Evolutionary conservation across 2,329 filamentous ascomycete genomes (phyloP).

Genomic region (Xylaria digitata): DNA sequence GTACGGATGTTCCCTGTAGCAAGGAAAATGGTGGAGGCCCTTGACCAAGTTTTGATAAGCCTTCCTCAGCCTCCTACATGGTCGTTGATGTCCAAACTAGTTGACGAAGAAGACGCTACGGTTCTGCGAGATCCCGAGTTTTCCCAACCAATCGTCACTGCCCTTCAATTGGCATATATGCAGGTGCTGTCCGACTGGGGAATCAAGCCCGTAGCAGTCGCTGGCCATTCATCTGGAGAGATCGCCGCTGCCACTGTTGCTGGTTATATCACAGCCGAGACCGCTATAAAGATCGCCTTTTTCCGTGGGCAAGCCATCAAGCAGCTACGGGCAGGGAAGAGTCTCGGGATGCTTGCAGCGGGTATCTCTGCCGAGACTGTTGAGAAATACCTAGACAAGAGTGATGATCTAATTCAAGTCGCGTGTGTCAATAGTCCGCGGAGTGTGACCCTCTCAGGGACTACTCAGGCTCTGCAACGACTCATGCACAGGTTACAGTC

Average conservation of each 20-base stretch:
- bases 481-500: constrained; percentile 37
- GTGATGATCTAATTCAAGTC: constrained; percentile 37
- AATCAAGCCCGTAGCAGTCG: constrained; percentile 40
- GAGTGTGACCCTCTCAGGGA: constrained; percentile 49
- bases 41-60: constrained; percentile 38
- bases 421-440: constrained; percentile 47
- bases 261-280: constrained; percentile 40
- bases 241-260: constrained; percentile 49
- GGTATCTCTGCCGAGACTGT: constrained; percentile 41
- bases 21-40: constrained; percentile 14
- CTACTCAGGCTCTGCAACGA: constrained; percentile 26
- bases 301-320: constrained; percentile 47
- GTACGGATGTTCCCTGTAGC: constrained; percentile 24
- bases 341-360: constrained; percentile 51
- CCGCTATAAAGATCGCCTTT: constrained; percentile 49
- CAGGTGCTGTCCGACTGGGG: constrained; percentile 45
- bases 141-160: constrained; percentile 52
- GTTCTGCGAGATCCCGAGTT: constrained; percentile 45
- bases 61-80: constrained; percentile 37
- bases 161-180: constrained; percentile 52
- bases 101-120: constrained; percentile 26
- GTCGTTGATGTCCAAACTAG: constrained; percentile 37
- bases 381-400: constrained; percentile 35
- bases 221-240: constrained; percentile 51
- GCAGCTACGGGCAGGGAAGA: constrained; percentile 6